These are phyloP conservation scores for Apium graveolens DNA, from an alignment of 129 eudicot genomes.

Conservation along the genomic window DNA sequence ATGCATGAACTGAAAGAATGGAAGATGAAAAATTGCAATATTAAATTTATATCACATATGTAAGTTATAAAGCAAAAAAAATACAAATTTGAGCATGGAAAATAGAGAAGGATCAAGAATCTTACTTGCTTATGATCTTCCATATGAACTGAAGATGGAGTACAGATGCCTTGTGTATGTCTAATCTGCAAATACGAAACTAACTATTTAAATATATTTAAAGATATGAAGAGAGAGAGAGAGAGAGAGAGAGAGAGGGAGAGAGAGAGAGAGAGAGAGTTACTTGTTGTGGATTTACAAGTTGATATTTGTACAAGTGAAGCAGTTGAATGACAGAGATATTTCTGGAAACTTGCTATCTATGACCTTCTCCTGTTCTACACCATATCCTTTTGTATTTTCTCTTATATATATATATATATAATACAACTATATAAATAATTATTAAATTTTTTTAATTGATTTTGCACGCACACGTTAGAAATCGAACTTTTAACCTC, in stretches of 20 bases:
- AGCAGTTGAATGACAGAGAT: background rate
- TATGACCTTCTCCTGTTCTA: background rate
- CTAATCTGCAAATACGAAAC: background rate
- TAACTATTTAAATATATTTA: too few species aligned
- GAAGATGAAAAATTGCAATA: background rate
- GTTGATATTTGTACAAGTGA: background rate
- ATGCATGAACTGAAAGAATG: background rate
- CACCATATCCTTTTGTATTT: background rate
- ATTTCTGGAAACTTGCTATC: background rate
- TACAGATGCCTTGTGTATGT: background rate
- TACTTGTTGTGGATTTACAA: too few species aligned
- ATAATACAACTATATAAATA: too few species aligned
- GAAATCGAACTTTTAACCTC: too few species aligned
- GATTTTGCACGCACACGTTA: too few species aligned
- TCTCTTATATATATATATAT: too few species aligned
- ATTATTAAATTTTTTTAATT: too few species aligned
- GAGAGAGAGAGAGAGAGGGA: background rate
- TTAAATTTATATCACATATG: too few species aligned
- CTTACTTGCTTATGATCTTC: constrained; percentile 29
- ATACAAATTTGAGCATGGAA: background rate
- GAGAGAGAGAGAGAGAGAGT: too few species aligned
- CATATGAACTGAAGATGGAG: constrained; percentile 10
- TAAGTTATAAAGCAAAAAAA: background rate
- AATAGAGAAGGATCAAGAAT: background rate
- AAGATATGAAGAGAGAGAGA: background rate